Base-by-base conservation (phyloP, 257 asterid genomes). In the Solanum stenotomum region DNA sequence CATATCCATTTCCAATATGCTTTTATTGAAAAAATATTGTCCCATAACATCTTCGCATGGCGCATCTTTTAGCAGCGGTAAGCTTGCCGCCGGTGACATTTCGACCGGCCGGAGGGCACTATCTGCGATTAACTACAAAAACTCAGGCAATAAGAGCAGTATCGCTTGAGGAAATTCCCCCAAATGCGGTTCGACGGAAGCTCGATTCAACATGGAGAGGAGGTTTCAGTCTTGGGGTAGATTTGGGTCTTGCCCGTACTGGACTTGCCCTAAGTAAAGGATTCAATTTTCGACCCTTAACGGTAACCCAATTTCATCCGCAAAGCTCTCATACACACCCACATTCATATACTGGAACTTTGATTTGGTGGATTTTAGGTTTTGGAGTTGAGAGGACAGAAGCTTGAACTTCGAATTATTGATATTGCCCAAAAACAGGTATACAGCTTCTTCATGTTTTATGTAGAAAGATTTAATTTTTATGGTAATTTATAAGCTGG, bases 221-320 rank as follows among this genome's bases (percentile, higher is more conserved):
- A 44, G 98, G 99, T 7, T 96, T 96, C 91, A 96, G 99, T 92
- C 92, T 96, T 31, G 99, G 98, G 34, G 94, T 95, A 12, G 99
- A 95, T 84, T 90, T 95, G 94, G 99, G 99, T 61, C 83, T 92
- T 85, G 91, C 96, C 56, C 95, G 98, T 37, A 97, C 98, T 11
- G 99, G 98, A 59, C 90, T 97, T 38, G 98, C 99, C 84, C 85
- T 96, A 56, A 96, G 99, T 92, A 97, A 96, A 92, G 98, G 98
- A 90, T 96, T 92, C 94, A 78, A 92, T 6, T 46, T 97, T 90
- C 95, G 98, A 83, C 98, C 98, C 11, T 89, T 97, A 49, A 93
- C 92, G 94, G 98, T 97, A 91, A 7, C 2, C 89, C 42, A 13
- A 20, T 23, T 78, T 46, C 59, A 22, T 31, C 77, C 18, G 42